These are phyloP conservation scores for Phytophthora pseudosyringae DNA, from an alignment of 352 stramenopile genomes.

Conservation along the genomic window DNA sequence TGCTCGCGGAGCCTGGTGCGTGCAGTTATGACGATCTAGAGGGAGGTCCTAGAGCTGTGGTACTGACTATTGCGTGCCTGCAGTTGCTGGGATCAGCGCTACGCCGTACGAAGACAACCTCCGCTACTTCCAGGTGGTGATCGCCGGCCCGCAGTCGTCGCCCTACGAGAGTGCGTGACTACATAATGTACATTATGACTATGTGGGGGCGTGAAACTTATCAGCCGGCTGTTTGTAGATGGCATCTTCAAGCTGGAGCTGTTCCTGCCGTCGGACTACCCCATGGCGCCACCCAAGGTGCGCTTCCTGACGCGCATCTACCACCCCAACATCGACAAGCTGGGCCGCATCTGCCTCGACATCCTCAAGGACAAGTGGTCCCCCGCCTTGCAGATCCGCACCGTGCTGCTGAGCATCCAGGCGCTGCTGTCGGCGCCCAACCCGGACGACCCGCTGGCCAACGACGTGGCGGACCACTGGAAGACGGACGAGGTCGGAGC, in stretches of 20 bases:
- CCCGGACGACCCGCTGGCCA: constrained; percentile 97
- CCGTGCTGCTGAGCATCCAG: constrained; percentile 97
- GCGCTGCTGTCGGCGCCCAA: constrained; percentile 96
- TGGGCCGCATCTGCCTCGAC: constrained; percentile 98
- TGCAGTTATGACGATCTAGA: constrained; percentile 9
- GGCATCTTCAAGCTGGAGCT: constrained; percentile 97
- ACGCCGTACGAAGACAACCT: constrained; percentile 98
- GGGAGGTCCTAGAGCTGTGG: background rate
- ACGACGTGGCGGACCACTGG: constrained; percentile 98
- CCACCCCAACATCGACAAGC: constrained; percentile 98
- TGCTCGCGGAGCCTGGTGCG: constrained; percentile 93
- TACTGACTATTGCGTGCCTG: constrained; percentile 1
- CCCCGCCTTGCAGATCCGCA: constrained; percentile 98
- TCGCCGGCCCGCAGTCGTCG: constrained; percentile 95
- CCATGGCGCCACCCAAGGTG: constrained; percentile 97
- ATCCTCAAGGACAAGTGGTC: constrained; percentile 99
- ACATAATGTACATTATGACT: constrained; percentile 5
- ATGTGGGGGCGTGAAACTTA: background rate
- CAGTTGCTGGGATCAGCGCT: constrained; percentile 96
- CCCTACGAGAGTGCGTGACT: constrained; percentile 93
- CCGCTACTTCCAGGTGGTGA: constrained; percentile 98
- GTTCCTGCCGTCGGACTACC: constrained; percentile 97
- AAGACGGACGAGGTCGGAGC: constrained; percentile 95
- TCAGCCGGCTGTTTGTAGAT: constrained; percentile 46
- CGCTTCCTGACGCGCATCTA: constrained; percentile 99